Base-by-base conservation (phyloP, 2,329 filamentous ascomycete species). In the Aspergillaceae sp. region DNA sequence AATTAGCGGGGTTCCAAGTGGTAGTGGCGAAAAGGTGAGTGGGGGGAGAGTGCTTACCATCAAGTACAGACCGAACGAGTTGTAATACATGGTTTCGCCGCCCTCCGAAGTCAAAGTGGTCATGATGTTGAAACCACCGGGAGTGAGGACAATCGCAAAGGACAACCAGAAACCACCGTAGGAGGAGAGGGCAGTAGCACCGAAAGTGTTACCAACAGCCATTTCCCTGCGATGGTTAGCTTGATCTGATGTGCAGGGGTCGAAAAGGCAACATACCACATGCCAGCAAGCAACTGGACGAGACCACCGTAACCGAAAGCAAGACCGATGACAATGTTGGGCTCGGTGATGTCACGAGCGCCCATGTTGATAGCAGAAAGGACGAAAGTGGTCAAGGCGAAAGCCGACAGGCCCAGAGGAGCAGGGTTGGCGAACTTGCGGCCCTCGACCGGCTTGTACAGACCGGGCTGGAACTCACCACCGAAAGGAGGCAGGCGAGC, bases 151-250 rank as follows among this genome's bases (percentile, higher is more conserved):
- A 57, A 90, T 83, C 51, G 74, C 86, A 58, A 87, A 85, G 8
- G 75, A 74, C 59, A 91, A 78, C 87, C 87, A 91, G 76, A 91
- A 91, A 52, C 86, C 86, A 56, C 87, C 86, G 61, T 87, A 91
- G 0, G 86, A 90, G 7, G 84, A 86, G 47, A 91, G 71, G 19
- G 86, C 85, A 27, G 86, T 90, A 44, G 85, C 86, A 74, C 86
- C 86, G 55, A 91, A 90, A 7, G 87, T 91, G 74, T 91, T 91
- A 47, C 86, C 86, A n/a, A 87, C 76, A 33, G 86, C 85, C 79
- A 91, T 87, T 72, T 91, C 86, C 85, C 84, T 87, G 51, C 10
- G 28, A 41, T 41, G 7, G 26, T 47, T 32, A 50, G 46, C 41
- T 33, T 27, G n/a, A 36, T 10, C 9, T 27, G 8, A 27, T 19